Base-by-base conservation (phyloP, 78 protist genomes). In the Dictyostelium firmibasis region DNA sequence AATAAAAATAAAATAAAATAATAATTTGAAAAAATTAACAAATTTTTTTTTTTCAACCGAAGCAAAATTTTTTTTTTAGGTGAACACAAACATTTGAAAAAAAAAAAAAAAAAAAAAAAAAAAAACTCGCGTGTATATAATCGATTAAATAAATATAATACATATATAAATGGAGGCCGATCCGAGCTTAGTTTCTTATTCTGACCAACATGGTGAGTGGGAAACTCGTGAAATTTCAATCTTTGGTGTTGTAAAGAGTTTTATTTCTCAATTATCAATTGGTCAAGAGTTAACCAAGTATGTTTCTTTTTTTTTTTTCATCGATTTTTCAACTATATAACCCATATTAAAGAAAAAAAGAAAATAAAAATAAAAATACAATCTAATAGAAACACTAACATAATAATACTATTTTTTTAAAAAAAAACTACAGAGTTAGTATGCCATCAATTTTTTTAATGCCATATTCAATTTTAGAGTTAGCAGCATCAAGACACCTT, bases 201-300 rank as follows among this genome's bases (percentile, higher is more conserved):
- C 87, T 23, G 94, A 89, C 78, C 29, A 79, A 18, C 94, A 89
- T 67, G 94, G 94, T 36, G 94, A 89, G 81, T 89, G 94, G 94
- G 94, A 89, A 47, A 35, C 41, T 50, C 64, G 94, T 35, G 94
- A 89, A 50, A 89, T 89, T 70, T 70, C 88, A 60, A 89, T 89
- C 31, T 89, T 89, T 62, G 94, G 94, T 67, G 94, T 84, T 29
- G 94, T 89, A 41, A 89, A 89, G 62, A 81, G 87, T 89, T 89
- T 89, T 43, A 89, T 89, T 81, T 78, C 88, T 31, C 86, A 89
- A 33, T 69, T 89, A 43, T 83, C 86, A 38, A 89, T 89, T 81
- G 94, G 94, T 69, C 94, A 89, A 81, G 94, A 89, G 31, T 44
- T 89, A n/a, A 89, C 94, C 67, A 89, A 89, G 94, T 89, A 89